A percentile compares a stretch with the other conserved stretches of the same genome.
phyloP scores from a whole-genome alignment of 441 rosid species.

The Erodium texanum region DNA sequence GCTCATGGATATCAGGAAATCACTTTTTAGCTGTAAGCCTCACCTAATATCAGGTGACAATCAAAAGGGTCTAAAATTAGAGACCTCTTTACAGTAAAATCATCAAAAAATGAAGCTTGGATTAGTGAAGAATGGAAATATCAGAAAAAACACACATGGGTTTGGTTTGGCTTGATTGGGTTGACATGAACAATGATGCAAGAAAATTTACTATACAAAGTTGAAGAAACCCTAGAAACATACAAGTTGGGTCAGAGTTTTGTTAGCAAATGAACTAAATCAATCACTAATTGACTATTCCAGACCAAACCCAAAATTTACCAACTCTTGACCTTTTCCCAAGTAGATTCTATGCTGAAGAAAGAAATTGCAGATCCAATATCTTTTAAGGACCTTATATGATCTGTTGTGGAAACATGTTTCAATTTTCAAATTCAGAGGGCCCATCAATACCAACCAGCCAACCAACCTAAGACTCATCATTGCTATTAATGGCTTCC shows the following conservation, averaged over 20 bases:
- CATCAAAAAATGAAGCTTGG: background rate
- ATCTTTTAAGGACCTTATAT: background rate
- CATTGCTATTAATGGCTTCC: conserved; percentile 10
- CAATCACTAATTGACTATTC: background rate
- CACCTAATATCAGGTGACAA: conserved; percentile 3
- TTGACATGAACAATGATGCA: background rate
- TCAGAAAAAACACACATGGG: background rate
- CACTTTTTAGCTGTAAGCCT: background rate
- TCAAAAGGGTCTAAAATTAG: background rate
- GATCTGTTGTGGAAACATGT: conserved; percentile 14
- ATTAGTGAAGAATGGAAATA: background rate
- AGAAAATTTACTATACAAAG: background rate
- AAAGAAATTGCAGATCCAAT: background rate
- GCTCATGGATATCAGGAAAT: background rate
- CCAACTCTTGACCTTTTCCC: background rate
- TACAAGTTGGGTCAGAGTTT: background rate
- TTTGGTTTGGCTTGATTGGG: background rate
- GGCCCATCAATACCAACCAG: conserved; percentile 18
- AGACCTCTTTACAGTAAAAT: too few species aligned
- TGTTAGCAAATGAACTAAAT: background rate
- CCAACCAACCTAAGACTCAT: conserved; percentile 15
- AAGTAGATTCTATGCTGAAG: background rate
- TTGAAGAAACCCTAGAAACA: background rate
- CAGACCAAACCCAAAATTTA: background rate
- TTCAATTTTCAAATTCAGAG: conserved; percentile 12